Evolutionary conservation across 768 basidiomycete species (phyloP).

Genomic region (Favolaschia claudopus): DNA sequence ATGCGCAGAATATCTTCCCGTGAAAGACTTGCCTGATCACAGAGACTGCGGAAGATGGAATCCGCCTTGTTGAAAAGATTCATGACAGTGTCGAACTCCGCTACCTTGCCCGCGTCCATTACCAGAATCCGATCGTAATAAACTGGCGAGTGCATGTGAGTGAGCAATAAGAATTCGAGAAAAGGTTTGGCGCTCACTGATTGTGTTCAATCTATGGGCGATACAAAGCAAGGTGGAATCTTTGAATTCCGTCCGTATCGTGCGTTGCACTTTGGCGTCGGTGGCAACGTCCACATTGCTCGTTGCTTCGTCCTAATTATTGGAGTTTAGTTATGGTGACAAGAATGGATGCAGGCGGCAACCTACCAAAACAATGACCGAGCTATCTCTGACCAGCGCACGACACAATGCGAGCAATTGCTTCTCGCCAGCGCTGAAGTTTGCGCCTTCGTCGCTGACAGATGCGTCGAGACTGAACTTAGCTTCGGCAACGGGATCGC

Average conservation of each 20-base stretch:
- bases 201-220: slow-evolving; percentile 64
- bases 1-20: slow-evolving; percentile 66
- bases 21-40: slow-evolving; percentile 66
- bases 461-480: slow-evolving; percentile 71
- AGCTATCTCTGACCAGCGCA: slow-evolving; percentile 65
- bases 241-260: slow-evolving; percentile 67
- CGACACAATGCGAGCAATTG: slow-evolving; percentile 68
- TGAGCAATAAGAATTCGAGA: slow-evolving; percentile 15
- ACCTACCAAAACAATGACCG: slow-evolving; percentile 63
- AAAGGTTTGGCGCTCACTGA: slow-evolving; percentile 42
- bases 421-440: slow-evolving; percentile 70
- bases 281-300: slow-evolving; percentile 68
- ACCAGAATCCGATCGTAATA: slow-evolving; percentile 76
- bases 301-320: slow-evolving; percentile 72
- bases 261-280: slow-evolving; percentile 64
- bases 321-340: too few species aligned
- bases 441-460: slow-evolving; percentile 70
- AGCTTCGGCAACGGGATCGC: slow-evolving; percentile 55
- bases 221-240: slow-evolving; percentile 62
- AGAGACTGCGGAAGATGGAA: slow-evolving; percentile 74
- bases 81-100: slow-evolving; percentile 77
- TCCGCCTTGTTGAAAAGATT: slow-evolving; percentile 63
- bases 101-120: slow-evolving; percentile 71
- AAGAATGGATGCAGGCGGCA: background rate
- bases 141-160: slow-evolving; percentile 36